Evolutionary conservation across 495 filamentous ascomycete genomes (phyloP).

Genomic region (Lasiosphaeria ovina): DNA sequence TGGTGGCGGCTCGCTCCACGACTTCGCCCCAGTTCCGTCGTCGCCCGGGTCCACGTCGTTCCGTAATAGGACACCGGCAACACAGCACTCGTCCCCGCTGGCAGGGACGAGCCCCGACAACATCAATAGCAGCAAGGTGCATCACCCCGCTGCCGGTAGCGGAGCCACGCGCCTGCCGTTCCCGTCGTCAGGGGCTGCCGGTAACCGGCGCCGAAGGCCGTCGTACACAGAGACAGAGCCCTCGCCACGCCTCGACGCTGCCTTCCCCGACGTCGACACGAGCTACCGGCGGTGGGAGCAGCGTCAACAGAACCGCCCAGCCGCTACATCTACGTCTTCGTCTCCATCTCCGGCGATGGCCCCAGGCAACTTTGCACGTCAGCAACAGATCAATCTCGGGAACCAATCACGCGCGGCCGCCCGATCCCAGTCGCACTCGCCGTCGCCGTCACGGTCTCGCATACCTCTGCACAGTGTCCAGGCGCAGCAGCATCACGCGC

Average conservation of each 20-base stretch:
- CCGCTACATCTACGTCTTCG: not conserved
- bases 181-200: not conserved
- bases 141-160: conserved; percentile 16
- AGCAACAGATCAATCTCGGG: too few species aligned
- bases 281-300: conserved; percentile 40
- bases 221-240: conserved; percentile 46
- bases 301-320: conserved; percentile 1
- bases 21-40: conserved; percentile 8
- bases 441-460: conserved; percentile 1
- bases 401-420: not conserved
- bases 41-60: not conserved
- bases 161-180: conserved; percentile 17
- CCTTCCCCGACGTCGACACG: conserved; percentile 37
- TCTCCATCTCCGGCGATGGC: not conserved
- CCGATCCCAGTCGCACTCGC: not conserved
- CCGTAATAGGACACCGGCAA: conserved; percentile 5
- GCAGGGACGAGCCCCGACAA: conserved; percentile 8
- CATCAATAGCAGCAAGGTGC: conserved; percentile 20
- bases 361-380: too few species aligned
- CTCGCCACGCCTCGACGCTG: conserved; percentile 33
- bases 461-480: not conserved
- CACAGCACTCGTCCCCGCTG: conserved; percentile 21
- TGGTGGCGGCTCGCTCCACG: conserved; percentile 5
- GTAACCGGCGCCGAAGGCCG: not conserved
- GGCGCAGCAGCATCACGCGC: not conserved